Conservation (phyloP, 805 yeast genomes). For the Candida golubevii region DNA sequence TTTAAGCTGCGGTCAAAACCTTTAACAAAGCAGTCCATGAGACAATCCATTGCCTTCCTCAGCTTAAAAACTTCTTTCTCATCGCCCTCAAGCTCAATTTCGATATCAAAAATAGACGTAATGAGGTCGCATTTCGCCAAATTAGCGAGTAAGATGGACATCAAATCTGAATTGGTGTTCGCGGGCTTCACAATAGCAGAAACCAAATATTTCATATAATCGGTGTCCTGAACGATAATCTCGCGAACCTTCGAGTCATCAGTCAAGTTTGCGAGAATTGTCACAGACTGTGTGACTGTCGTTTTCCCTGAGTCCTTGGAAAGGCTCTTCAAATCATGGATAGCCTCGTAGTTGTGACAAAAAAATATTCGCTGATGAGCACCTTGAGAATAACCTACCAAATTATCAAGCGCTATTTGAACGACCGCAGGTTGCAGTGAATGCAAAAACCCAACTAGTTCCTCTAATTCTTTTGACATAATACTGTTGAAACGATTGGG, state of each 20-base stretch:
- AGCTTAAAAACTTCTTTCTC: conserved; percentile 51
- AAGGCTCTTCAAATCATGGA: conserved; percentile 64
- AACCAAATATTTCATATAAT: conserved; percentile 47
- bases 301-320: conserved; percentile 51
- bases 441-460: conserved; percentile 73
- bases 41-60: conserved; percentile 61
- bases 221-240: conserved; percentile 59
- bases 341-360: conserved; percentile 64
- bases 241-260: conserved; percentile 63
- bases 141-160: conserved; percentile 80
- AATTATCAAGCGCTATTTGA: conserved; percentile 78
- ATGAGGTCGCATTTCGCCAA: conserved; percentile 74
- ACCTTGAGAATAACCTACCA: conserved; percentile 78
- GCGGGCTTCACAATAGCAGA: conserved; percentile 48
- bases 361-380: conserved; percentile 62
- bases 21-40: conserved; percentile 85
- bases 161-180: conserved; percentile 71
- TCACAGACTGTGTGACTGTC: conserved; percentile 61
- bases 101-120: conserved; percentile 44
- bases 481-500: background rate
- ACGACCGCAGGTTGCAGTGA: conserved; percentile 75
- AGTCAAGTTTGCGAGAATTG: conserved; percentile 79
- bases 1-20: conserved; percentile 73
- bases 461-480: conserved; percentile 46
- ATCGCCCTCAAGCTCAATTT: conserved; percentile 31